phyloP scores from a whole-genome alignment of 1,139 yeast genomes.

The Suhomyces maxii region DNA sequence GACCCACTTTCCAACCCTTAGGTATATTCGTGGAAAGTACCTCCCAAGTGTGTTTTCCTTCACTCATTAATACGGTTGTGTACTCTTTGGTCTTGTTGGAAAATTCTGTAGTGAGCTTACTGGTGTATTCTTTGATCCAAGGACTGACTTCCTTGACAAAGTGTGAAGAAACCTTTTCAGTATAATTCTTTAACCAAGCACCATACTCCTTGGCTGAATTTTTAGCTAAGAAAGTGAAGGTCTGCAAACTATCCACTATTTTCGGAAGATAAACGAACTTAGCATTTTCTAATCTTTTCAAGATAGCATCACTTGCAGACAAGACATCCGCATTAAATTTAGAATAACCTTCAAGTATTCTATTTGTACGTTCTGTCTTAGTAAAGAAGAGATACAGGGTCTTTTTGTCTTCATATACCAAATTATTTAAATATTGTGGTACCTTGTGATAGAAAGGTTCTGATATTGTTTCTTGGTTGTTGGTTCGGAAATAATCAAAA shows the following conservation, averaged over 20 bases:
- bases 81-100: not conserved
- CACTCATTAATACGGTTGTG: not conserved
- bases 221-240: not conserved
- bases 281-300: not conserved
- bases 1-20: not conserved
- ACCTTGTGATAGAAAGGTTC: not conserved
- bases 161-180: not conserved
- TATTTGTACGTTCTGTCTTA: conserved; percentile 7
- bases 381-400: conserved; percentile 7
- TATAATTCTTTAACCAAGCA: not conserved
- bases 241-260: not conserved
- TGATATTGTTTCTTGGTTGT: not conserved
- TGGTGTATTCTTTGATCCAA: not conserved
- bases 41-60: not conserved
- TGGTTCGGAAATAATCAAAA: not conserved
- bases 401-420: conserved; percentile 15
- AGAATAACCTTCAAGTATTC: not conserved
- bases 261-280: not conserved
- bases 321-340: not conserved
- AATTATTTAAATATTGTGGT: not conserved
- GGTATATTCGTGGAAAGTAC: not conserved
- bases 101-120: not conserved
- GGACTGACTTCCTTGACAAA: not conserved
- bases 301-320: not conserved
- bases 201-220: not conserved